Evolutionary conservation across 169 alveolate species (phyloP).

Genomic region (Plasmodium berghei): DNA sequence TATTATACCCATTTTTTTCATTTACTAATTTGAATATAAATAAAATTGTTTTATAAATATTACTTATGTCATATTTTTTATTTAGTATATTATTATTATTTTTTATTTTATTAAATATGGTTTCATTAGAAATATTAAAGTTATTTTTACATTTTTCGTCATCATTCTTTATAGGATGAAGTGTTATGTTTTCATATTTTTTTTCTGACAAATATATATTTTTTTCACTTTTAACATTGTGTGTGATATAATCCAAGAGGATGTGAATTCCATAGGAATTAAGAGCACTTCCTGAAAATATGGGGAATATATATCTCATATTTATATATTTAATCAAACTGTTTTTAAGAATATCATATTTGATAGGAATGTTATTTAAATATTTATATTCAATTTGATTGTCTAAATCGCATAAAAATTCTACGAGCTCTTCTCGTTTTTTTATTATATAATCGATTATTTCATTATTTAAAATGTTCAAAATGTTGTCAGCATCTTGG

Average conservation of each 20-base stretch:
- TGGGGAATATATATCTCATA: slow-evolving; percentile 32
- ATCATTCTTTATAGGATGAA: too few species aligned
- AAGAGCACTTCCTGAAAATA: slow-evolving; percentile 71
- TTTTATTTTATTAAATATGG: background rate
- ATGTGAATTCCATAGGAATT: slow-evolving; percentile 59
- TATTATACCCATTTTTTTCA: slow-evolving; percentile 74
- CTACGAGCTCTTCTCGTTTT: slow-evolving; percentile 71
- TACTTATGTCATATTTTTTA: background rate
- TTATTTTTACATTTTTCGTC: too few species aligned
- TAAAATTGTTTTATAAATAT: slow-evolving; percentile 39
- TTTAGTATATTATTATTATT: background rate
- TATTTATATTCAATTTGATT: slow-evolving; percentile 28
- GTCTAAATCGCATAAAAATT: slow-evolving; percentile 72
- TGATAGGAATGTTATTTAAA: slow-evolving; percentile 44
- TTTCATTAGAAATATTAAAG: too few species aligned
- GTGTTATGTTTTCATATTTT: too few species aligned
- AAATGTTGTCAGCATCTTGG: background rate
- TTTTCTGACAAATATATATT: background rate
- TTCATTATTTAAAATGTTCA: slow-evolving; percentile 13
- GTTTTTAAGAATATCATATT: slow-evolving; percentile 19
- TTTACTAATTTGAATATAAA: slow-evolving; percentile 63
- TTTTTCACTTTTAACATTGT: background rate
- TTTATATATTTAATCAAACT: slow-evolving; percentile 19
- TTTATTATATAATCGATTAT: slow-evolving; percentile 21
- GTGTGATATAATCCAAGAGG: slow-evolving; percentile 48